Evolutionary conservation across 2,329 filamentous ascomycete genomes (phyloP), one percentile per base, ranked within the genome.

Genomic region (Paraphaeosphaeria minitans): DNA sequence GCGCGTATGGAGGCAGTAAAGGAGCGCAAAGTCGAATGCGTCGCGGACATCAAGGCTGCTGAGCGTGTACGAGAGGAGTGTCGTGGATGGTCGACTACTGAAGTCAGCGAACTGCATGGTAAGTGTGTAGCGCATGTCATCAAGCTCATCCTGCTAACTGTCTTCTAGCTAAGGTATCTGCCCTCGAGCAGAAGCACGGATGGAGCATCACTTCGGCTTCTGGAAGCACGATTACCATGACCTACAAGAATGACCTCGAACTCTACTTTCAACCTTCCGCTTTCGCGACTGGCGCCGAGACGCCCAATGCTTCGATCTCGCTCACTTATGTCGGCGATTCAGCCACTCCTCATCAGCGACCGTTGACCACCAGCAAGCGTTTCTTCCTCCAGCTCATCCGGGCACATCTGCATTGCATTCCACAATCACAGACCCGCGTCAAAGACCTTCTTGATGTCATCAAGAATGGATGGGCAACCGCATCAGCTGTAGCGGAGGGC

Each of bases 11-110:
- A 87, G 59, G 81, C 85, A 1, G 82, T 89, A 47, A 81, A 83
- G 8, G 83, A 87, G 58, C 84, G 87, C 68, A 97, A 94, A 73
- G 78, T 87, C 55, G 84, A 87, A 66, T 92, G 85, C 65, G 70
- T 89, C 31, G 83, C 86, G 29, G 90, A 95, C 49, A 97, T 96
- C 58, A 84, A 87, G 58, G 89, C 92, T 68, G 91, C 93, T 0
- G 93, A 97, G 75, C 88, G 87, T 63, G 83, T 96, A 27, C 86
- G 91, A 61, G 93, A 97, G 74, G 91, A 96, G 69, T 96, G 90
- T 73, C 87, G 93, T 54, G 93, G 94, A 41, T 97, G 93, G 89
- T 94, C 89, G 57, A 86, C 89, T 53, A 88, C 84, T 29, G 95
- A 98, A 77, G 91, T 98, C 63, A 85, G 85, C 63, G 80, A 82